Percentiles rank a stretch among this genome's conserved stretches.
Evolutionary conservation across 2,329 filamentous ascomycete genomes (phyloP).

Genomic region (Curvularia lunata): DNA sequence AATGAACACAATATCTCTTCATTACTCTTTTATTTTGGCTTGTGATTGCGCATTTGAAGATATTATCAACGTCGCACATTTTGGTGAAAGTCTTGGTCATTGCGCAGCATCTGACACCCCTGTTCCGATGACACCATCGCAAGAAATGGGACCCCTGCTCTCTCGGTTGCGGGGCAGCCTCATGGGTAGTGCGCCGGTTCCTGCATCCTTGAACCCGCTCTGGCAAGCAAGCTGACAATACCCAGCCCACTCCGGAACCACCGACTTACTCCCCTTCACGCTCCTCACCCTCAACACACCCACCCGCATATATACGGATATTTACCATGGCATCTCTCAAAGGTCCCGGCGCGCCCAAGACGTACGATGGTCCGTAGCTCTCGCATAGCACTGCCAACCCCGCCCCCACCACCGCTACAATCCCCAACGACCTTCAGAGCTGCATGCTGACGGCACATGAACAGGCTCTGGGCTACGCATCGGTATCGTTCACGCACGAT

Average conservation of each 20-base stretch:
- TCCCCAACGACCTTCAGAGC: background rate
- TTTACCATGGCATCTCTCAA: constrained; percentile 62
- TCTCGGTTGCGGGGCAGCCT: constrained; percentile 25
- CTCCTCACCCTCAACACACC: background rate
- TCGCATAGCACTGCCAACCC: constrained; percentile 10
- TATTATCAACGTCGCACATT: background rate
- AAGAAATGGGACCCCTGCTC: constrained; percentile 17
- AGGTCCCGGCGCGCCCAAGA: constrained; percentile 66
- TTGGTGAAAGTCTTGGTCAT: background rate
- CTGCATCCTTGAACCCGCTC: constrained; percentile 36
- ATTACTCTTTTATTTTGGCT: background rate
- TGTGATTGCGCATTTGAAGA: background rate
- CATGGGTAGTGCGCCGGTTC: constrained; percentile 20
- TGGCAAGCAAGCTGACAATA: constrained; percentile 2
- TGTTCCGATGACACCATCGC: constrained; percentile 24
- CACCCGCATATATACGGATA: background rate
- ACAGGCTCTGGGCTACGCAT: constrained; percentile 72
- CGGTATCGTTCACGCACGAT: constrained; percentile 93
- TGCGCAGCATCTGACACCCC: constrained; percentile 9
- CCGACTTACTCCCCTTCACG: constrained; percentile 1
- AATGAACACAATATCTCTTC: constrained; percentile 24
- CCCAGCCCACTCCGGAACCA: constrained; percentile 1
- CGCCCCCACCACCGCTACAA: constrained; percentile 5
- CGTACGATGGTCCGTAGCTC: constrained; percentile 60
- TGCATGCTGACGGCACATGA: constrained; percentile 12